Evolutionary conservation across 495 filamentous ascomycete genomes (phyloP), one percentile per base, ranked within the genome.

Genomic region (Friedmanniomyces simplex): DNA sequence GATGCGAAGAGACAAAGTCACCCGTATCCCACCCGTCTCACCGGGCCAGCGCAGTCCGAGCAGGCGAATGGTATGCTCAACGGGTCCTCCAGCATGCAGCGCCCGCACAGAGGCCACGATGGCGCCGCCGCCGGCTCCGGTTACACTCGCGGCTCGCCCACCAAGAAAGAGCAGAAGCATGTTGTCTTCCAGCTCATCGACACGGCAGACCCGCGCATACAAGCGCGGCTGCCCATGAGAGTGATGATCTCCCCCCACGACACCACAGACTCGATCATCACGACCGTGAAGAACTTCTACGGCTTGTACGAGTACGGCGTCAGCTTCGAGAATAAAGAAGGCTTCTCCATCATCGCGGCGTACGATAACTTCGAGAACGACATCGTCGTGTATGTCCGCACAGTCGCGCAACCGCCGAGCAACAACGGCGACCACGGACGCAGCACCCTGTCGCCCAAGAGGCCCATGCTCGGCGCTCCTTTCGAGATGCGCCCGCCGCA

Each of bases 261-360:
- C 74, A 86, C 86, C 46, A 98, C 93, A 5, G 90, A 96, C 59
- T 95, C 89, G 24, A 97, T 98, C 70, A 85, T 95, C 54, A 87
- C 88, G 2, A 96, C 93, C 4, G 90, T 96, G 54, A 96, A 94
- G 75, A 96, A 95, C 74, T 96, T 96, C 75, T 96, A 93, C 69
- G 93, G 90, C 39, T 80, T 97, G 63, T 93, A 94, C 64, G 82
- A 88, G 57, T 78, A 80, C 60, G 86, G 88, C 56, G 80, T 97
- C 67, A 87, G 86, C 72, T 96, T 98, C 62, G 89, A 97, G 69
- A 91, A 96, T 72, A 79, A 84, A 42, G 70, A 87, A 60, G 88
- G 87, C 45, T 88, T 83, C 62, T 94, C 83, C 55, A 81, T 98
- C 65, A 96, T 98, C 68, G 88, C 93, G 49, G 82, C 87, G 58